Evolutionary conservation across 768 basidiomycete species (phyloP).

Genomic region (Serpula lacrymans): DNA sequence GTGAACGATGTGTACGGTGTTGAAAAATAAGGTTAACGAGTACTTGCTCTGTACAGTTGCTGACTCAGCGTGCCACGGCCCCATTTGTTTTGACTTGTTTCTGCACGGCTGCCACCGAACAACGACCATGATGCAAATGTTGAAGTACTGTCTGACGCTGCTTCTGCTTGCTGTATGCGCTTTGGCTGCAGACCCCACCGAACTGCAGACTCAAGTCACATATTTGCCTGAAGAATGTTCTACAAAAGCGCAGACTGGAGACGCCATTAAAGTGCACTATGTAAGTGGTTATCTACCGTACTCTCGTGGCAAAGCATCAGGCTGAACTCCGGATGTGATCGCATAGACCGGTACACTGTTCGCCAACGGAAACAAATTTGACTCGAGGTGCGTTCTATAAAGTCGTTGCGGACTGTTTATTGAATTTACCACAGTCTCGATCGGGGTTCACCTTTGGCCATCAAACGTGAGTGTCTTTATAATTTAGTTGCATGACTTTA

Average conservation of each 20-base stretch:
- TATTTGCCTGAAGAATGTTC: slow-evolving; percentile 56
- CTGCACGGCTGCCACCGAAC: slow-evolving; percentile 7
- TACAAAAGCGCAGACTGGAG: slow-evolving; percentile 54
- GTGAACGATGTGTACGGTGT: slow-evolving; percentile 12
- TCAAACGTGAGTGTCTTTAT: slow-evolving; percentile 59
- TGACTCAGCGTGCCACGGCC: slow-evolving; percentile 24
- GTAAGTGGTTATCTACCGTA: slow-evolving; percentile 39
- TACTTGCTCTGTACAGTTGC: slow-evolving; percentile 39
- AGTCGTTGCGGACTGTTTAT: background rate
- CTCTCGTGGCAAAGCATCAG: background rate
- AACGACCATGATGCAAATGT: slow-evolving; percentile 45
- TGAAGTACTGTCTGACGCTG: slow-evolving; percentile 43
- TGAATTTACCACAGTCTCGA: slow-evolving; percentile 46
- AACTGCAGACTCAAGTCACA: slow-evolving; percentile 62
- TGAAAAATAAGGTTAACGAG: slow-evolving; percentile 32
- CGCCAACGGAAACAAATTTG: slow-evolving; percentile 77
- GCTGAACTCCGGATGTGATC: background rate
- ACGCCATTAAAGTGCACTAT: slow-evolving; percentile 73
- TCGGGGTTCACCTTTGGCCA: slow-evolving; percentile 69
- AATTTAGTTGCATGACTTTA: background rate
- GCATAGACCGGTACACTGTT: slow-evolving; percentile 78
- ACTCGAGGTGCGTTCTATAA: slow-evolving; percentile 78
- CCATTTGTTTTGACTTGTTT: slow-evolving; percentile 1
- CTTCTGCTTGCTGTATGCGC: slow-evolving; percentile 47
- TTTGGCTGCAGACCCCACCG: slow-evolving; percentile 41